These are phyloP conservation scores for Sporobolomyces phaffii DNA, from an alignment of 768 basidiomycete genomes.

Conservation along the genomic window DNA sequence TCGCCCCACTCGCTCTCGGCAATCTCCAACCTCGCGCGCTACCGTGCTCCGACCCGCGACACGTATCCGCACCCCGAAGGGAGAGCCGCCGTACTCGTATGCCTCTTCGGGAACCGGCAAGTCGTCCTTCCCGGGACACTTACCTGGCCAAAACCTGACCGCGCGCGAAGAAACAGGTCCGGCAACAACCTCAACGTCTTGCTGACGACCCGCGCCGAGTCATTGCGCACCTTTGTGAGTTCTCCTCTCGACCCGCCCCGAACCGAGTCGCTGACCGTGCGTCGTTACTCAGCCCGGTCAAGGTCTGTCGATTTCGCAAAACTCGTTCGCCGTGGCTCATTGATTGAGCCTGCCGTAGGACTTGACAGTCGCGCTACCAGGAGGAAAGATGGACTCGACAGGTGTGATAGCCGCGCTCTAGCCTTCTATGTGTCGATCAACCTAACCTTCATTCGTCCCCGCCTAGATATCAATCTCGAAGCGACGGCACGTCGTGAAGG, in stretches of 20 bases:
- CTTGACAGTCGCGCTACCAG: constrained; percentile 22
- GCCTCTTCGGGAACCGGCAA: constrained; percentile 25
- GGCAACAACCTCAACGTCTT: constrained; percentile 34
- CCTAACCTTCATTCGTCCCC: neutral
- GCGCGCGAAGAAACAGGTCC: neutral
- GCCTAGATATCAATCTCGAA: constrained; percentile 37
- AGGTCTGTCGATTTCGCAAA: neutral
- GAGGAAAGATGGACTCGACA: constrained; percentile 35
- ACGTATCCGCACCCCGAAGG: constrained; percentile 16
- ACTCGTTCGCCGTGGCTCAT: neutral
- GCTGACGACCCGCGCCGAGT: constrained; percentile 23
- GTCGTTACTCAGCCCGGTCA: constrained; percentile 23
- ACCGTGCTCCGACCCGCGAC: constrained; percentile 17
- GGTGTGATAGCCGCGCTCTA: constrained; percentile 6
- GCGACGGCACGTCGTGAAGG: constrained; percentile 36
- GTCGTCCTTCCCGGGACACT: neutral
- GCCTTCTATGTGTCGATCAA: no score
- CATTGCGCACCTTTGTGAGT: constrained; percentile 25
- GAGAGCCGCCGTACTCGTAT: constrained; percentile 29
- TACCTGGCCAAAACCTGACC: neutral
- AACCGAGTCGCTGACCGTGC: neutral
- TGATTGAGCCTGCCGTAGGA: neutral
- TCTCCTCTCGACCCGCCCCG: neutral
- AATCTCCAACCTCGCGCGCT: constrained; percentile 13
- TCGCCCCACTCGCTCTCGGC: constrained; percentile 17